phyloP scores from a whole-genome alignment of 768 basidiomycete species.

The Grammothele lineata region DNA sequence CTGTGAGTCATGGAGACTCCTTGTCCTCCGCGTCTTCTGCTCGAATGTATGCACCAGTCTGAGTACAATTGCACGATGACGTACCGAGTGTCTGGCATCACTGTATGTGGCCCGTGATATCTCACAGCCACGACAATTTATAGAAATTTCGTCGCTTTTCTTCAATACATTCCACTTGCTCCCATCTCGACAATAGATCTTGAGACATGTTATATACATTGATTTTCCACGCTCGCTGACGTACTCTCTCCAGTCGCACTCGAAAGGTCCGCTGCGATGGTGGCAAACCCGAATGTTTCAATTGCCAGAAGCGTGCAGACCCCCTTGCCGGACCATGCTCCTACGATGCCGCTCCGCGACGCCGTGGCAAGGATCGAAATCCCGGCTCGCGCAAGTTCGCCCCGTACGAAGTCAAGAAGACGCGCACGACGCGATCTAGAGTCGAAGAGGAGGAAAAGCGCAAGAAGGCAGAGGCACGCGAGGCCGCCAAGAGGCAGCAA shows the following conservation, averaged over 20 bases:
- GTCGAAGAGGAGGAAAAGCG: conserved; percentile 7
- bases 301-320: conserved; percentile 50
- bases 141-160: too few relatives aligned
- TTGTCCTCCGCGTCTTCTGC: not conserved
- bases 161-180: too few relatives aligned
- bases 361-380: conserved; percentile 74
- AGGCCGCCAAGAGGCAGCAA: not conserved
- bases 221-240: too few relatives aligned
- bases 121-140: too few relatives aligned
- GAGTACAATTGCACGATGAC: too few relatives aligned
- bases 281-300: conserved; percentile 69
- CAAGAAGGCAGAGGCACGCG: conserved; percentile 1
- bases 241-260: conserved; percentile 58
- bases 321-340: conserved; percentile 39
- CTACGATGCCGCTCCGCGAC: conserved; percentile 70
- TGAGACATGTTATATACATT: too few relatives aligned
- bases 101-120: too few relatives aligned
- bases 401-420: conserved; percentile 24
- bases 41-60: too few relatives aligned
- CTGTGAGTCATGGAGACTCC: not conserved
- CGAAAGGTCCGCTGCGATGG: conserved; percentile 84
- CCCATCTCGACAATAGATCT: too few relatives aligned
- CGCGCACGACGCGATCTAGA: conserved; percentile 23
- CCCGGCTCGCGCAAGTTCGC: conserved; percentile 67
- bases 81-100: too few relatives aligned